Evolutionary conservation across 2,329 filamentous ascomycete genomes (phyloP), one percentile per base, ranked within the genome.

Genomic region (Neofusicoccum ribis): DNA sequence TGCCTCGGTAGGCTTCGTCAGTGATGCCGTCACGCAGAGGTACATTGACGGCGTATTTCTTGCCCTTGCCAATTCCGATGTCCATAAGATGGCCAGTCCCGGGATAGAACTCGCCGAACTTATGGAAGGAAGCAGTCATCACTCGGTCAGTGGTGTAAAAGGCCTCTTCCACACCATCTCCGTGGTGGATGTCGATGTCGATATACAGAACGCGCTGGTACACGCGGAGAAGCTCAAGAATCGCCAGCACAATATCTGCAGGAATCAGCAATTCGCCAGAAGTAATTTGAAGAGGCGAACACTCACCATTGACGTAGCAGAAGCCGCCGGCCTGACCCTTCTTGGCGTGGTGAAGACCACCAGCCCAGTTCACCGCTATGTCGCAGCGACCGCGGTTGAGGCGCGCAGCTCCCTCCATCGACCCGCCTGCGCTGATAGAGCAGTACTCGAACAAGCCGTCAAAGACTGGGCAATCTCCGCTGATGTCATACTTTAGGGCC

Each of bases 331-430:
- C 94, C 79, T 97, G 93, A 61, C 90, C 88, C 76, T 94, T 95
- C 79, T 98, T 97, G 52, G 95, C 95, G 74, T 99, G 95, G 77
- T 99, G 95, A 34, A 99, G 85, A 11, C 95, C 95, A 41, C 95
- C 95, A n/a, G 93, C 95, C 95, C 95, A 99, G 72, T 96, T 96
- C 74, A 99, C 93, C 63, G 95, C 95, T 74, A 99, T 97, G 74
- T 98, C 92, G 37, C 93, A 92, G 79, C 97, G 91, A 56, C 89
- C 85, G 72, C 91, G 90, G 75, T 90, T 91, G 47, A 99, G 88
- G 76, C 96, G 96, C 67, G 92, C 88, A 15, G 95, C 93, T 15
- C 94, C 95, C 74, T 97, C 93, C 65, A 98, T 85, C 2, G 92
- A 96, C 44, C 91, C 92, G 41, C 95, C 95, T 1, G 92, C 91